Evolutionary conservation across 1,284 basidiomycete genomes (phyloP), one percentile per base, ranked within the genome.

Genomic region (Melanopsichium pennsylvanicum): DNA sequence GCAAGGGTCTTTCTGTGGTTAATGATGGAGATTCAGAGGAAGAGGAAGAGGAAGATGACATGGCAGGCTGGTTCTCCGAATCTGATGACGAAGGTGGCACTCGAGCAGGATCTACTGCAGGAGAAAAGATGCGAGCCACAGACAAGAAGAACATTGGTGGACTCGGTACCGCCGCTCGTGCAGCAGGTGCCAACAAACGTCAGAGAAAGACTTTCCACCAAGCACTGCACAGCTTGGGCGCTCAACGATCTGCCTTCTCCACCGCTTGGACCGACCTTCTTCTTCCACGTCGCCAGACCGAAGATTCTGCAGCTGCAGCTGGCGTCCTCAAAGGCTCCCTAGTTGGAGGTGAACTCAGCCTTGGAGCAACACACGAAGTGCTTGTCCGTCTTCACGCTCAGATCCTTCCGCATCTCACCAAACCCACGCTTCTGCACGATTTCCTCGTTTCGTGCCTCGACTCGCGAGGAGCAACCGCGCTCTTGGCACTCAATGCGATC

Each of bases 401-500:
- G 12, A 89, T 96, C 18, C 83, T 96, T 75, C 93, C 93, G 0
- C 88, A 94, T 80, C 81, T 96, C 50, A 90, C 89, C 4, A 83
- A 90, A 43, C 87, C 83, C 11, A 80, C 84, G 36, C 81, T 95
- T 45, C 86, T 95, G 13, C 94, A 96, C 87, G 95, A 98, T 82
- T 98, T 94, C 90, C 86, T 98, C 27, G 88, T 90, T 26, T 87
- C 87, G 11, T 90, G 92, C 67, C 90, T 96, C 29, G 93, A 77
- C 50, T 60, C 72, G 7, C 61, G 64, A 3, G 93, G 92, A 2
- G 87, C 89, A 0, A 87, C 91, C n/a, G 93, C 92, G 3, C 85
- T 98, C 50, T 84, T 97, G 36, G 93, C 92, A 4, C 85, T 98
- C 70, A 97, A 97, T 76, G 90, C 90, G 0, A 83, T 98, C 43